These are phyloP conservation scores for Aspergillus neotritici DNA, from an alignment of 2,329 filamentous ascomycete genomes.

Conservation along the genomic window DNA sequence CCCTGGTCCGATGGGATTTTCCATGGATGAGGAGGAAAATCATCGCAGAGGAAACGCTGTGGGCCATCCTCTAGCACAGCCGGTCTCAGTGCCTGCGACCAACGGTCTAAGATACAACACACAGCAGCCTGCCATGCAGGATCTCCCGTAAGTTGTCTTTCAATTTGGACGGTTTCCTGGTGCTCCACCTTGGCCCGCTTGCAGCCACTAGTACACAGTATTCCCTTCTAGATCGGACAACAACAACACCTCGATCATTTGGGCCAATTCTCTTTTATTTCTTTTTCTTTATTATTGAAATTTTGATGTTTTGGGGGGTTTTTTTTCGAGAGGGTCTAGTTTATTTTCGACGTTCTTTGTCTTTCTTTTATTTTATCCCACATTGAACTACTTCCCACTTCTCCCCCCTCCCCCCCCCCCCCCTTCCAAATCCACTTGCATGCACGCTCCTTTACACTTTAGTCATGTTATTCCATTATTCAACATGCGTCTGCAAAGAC, in stretches of 20 bases:
- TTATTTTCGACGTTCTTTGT: conserved; percentile 7
- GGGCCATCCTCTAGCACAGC: conserved; percentile 41
- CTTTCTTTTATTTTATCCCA: conserved; percentile 3
- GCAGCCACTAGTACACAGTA: conserved; percentile 26
- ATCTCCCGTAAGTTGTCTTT: conserved; percentile 52
- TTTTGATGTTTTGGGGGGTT: conserved; percentile 1
- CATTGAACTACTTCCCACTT: neutral
- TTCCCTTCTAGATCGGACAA: conserved; percentile 29
- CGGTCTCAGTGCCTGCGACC: conserved; percentile 42
- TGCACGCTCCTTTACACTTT: conserved; percentile 17
- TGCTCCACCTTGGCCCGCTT: conserved; percentile 27
- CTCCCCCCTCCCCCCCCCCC: conserved; percentile 1
- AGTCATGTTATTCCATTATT: conserved; percentile 6
- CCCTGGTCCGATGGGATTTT: conserved; percentile 30
- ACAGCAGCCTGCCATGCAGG: conserved; percentile 47
- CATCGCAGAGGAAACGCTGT: conserved; percentile 48
- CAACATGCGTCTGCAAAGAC: conserved; percentile 9
- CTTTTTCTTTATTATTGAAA: neutral
- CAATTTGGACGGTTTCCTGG: conserved; percentile 28
- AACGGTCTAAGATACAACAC: conserved; percentile 49
- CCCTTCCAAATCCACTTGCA: conserved; percentile 24
- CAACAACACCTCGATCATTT: conserved; percentile 16
- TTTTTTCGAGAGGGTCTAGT: conserved; percentile 1
- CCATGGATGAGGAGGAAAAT: conserved; percentile 42
- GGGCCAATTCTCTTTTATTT: conserved; percentile 23